phyloP scores from a whole-genome alignment of 2,329 filamentous ascomycete genomes.

The Rhinocladiella mackenziei region DNA sequence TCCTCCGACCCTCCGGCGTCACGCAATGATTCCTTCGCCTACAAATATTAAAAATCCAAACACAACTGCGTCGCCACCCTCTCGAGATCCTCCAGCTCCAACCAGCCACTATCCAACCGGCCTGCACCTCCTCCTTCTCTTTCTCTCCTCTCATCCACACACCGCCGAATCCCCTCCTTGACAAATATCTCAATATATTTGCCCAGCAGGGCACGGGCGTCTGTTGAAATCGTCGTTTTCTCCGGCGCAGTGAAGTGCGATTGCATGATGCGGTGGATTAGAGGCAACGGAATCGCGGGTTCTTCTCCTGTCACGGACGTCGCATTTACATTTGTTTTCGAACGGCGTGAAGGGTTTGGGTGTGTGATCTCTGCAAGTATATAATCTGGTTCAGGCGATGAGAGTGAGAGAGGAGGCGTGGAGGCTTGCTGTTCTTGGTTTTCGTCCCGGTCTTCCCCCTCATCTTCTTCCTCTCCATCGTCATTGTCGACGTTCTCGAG shows the following conservation, averaged over 20 bases:
- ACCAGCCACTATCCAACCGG: slow-evolving; percentile 30
- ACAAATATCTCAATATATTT: slow-evolving; percentile 92
- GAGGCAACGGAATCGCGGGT: slow-evolving; percentile 62
- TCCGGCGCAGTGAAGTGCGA: slow-evolving; percentile 69
- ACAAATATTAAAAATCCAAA: slow-evolving; percentile 65
- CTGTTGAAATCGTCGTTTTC: slow-evolving; percentile 68
- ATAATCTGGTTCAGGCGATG: slow-evolving; percentile 42
- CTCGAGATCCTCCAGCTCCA: slow-evolving; percentile 82
- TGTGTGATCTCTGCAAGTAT: slow-evolving; percentile 46
- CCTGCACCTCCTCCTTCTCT: slow-evolving; percentile 33
- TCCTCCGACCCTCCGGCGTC: too few species aligned
- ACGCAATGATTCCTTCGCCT: not conserved
- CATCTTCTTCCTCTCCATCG: slow-evolving; percentile 4
- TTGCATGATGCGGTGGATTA: slow-evolving; percentile 73
- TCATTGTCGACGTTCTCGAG: not conserved
- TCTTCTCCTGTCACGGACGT: slow-evolving; percentile 33
- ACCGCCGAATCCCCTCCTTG: slow-evolving; percentile 77
- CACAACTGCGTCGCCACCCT: slow-evolving; percentile 79
- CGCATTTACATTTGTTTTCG: slow-evolving; percentile 28
- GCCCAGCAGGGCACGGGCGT: slow-evolving; percentile 70
- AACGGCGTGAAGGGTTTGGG: slow-evolving; percentile 31
- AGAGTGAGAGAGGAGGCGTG: slow-evolving; percentile 7
- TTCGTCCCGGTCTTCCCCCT: slow-evolving; percentile 15
- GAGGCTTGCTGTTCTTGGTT: too few species aligned
- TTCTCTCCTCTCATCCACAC: slow-evolving; percentile 63